Evolutionary conservation across 345 rosid species (phyloP).

Genomic region (Erysimum cheiranthoides): DNA sequence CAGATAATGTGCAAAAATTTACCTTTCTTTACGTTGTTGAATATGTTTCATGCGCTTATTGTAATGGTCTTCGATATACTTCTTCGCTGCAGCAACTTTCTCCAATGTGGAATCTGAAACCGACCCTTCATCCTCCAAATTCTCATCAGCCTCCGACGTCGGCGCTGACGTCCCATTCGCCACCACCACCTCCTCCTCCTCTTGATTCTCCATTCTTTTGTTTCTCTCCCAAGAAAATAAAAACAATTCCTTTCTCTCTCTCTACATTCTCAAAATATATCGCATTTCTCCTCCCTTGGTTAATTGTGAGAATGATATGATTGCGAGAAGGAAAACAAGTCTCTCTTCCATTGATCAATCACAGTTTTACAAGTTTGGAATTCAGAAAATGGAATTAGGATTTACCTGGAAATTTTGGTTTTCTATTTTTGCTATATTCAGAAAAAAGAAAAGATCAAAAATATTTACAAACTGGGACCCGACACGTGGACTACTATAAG

Average conservation of each 20-base stretch:
- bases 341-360: constrained; percentile 22
- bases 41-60: constrained; percentile 83
- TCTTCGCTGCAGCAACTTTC: constrained; percentile 92
- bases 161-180: not conserved
- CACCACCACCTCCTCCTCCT: constrained; percentile 41
- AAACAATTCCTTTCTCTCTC: constrained; percentile 29
- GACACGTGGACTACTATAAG: constrained; percentile 13
- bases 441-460: not conserved
- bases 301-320: constrained; percentile 9
- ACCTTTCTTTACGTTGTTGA: constrained; percentile 85
- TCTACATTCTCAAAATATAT: constrained; percentile 19
- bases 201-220: constrained; percentile 49
- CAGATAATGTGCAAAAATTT: constrained; percentile 11
- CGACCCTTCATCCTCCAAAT: constrained; percentile 53
- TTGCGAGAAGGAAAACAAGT: constrained; percentile 23
- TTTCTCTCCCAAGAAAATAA: constrained; percentile 15
- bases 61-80: constrained; percentile 91
- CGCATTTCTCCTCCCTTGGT: not conserved
- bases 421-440: constrained; percentile 37
- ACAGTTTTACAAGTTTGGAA: constrained; percentile 36
- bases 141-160: constrained; percentile 43
- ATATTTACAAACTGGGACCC: not conserved
- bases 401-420: constrained; percentile 15
- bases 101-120: constrained; percentile 72
- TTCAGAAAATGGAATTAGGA: constrained; percentile 7